phyloP scores from a whole-genome alignment of 805 yeast species.

The Cyberlindnera subsufficiens region DNA sequence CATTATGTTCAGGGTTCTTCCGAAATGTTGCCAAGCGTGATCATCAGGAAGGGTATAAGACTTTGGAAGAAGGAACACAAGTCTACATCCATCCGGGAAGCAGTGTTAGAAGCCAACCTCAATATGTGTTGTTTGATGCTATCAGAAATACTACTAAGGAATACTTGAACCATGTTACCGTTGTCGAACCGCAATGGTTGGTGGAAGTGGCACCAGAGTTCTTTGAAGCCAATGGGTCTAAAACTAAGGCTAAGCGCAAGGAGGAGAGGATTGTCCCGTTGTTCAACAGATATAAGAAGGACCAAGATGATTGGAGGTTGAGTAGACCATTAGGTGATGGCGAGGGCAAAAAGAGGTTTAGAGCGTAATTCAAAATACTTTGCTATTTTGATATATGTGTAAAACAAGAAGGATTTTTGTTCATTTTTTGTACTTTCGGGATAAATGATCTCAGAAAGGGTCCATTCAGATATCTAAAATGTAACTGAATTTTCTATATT shows the following conservation, averaged over 20 bases:
- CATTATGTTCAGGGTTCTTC: slow-evolving; percentile 65
- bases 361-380: slow-evolving; percentile 4
- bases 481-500: too few species aligned
- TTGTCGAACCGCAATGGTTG: slow-evolving; percentile 80
- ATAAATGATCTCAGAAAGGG: too few species aligned
- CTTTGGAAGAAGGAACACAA: slow-evolving; percentile 62
- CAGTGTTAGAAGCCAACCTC: slow-evolving; percentile 59
- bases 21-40: slow-evolving; percentile 62
- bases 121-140: slow-evolving; percentile 78
- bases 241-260: slow-evolving; percentile 38
- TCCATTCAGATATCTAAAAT: too few species aligned
- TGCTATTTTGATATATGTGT: not conserved
- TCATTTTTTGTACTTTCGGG: too few species aligned
- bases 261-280: slow-evolving; percentile 72
- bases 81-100: slow-evolving; percentile 89
- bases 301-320: slow-evolving; percentile 73
- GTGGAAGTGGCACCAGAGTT: slow-evolving; percentile 64
- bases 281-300: slow-evolving; percentile 50
- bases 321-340: slow-evolving; percentile 30
- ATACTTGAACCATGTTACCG: slow-evolving; percentile 85
- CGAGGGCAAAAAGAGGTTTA: slow-evolving; percentile 30
- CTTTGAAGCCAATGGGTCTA: slow-evolving; percentile 48
- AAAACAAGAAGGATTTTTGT: too few species aligned
- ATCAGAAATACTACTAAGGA: slow-evolving; percentile 79
- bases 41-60: slow-evolving; percentile 68